Percentiles rank a stretch among this genome's conserved stretches.
Conservation (phyloP, 2,329 filamentous ascomycete genomes). For the Exophiala calicioides region DNA sequence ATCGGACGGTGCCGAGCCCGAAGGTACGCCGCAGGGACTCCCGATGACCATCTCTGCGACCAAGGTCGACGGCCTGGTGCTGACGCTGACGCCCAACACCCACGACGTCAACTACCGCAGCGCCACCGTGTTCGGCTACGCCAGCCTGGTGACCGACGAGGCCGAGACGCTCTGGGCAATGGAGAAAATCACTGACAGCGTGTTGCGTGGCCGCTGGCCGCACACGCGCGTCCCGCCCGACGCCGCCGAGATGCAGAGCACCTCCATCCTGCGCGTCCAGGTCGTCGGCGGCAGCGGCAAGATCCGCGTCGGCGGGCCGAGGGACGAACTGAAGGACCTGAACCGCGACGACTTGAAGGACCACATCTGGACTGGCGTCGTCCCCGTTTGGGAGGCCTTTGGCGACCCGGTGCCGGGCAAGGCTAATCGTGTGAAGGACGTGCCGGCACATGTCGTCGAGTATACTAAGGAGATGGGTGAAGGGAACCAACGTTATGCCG, state of each 20-base stretch:
- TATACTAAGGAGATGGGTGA: slow-evolving; percentile 54
- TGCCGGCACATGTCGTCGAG: slow-evolving; percentile 63
- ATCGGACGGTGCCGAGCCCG: slow-evolving; percentile 37
- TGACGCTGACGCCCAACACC: slow-evolving; percentile 74
- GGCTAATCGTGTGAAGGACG: slow-evolving; percentile 58
- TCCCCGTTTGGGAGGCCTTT: slow-evolving; percentile 63
- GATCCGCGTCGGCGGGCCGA: slow-evolving; percentile 64
- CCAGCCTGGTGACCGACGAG: slow-evolving; percentile 63
- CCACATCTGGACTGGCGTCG: slow-evolving; percentile 60
- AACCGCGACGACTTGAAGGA: slow-evolving; percentile 50
- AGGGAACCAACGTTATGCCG: slow-evolving; percentile 47
- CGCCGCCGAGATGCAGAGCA: slow-evolving; percentile 71
- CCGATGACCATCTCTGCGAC: slow-evolving; percentile 72
- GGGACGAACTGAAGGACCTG: slow-evolving; percentile 59
- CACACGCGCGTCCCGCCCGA: slow-evolving; percentile 70
- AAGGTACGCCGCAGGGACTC: slow-evolving; percentile 46
- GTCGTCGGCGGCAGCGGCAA: slow-evolving; percentile 75
- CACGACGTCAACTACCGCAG: slow-evolving; percentile 88
- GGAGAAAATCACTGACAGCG: slow-evolving; percentile 72
- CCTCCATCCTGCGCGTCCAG: slow-evolving; percentile 67
- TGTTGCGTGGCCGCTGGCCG: slow-evolving; percentile 71
- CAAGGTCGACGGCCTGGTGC: slow-evolving; percentile 75
- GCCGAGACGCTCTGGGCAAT: slow-evolving; percentile 77
- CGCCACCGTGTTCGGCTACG: slow-evolving; percentile 74
- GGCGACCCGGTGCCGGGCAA: slow-evolving; percentile 63